A percentile compares a stretch with the other conserved stretches of the same genome.
Evolutionary conservation across 257 asterid species (phyloP).

Genomic region (Lycium barbarum): DNA sequence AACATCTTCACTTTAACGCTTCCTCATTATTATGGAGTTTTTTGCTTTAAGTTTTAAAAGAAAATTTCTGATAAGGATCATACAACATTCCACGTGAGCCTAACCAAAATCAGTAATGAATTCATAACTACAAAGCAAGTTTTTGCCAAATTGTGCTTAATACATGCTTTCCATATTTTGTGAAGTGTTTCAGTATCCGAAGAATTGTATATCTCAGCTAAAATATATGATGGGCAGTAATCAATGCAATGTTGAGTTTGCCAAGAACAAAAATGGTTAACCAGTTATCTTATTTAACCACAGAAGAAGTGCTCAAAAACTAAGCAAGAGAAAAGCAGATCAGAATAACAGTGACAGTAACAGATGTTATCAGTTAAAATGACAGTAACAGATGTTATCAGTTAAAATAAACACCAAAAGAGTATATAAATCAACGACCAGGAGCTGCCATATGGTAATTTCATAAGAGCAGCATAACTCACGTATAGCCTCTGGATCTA

Average conservation of each 20-base stretch:
- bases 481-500: constrained; percentile 70
- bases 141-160: background rate
- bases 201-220: background rate
- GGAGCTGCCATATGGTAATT: background rate
- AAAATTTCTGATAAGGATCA: background rate
- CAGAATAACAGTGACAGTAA: background rate
- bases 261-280: constrained; percentile 7
- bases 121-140: background rate
- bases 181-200: background rate
- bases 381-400: background rate
- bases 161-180: background rate
- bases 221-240: background rate
- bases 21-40: background rate
- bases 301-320: background rate
- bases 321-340: background rate
- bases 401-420: background rate
- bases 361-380: background rate
- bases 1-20: background rate
- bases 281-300: background rate
- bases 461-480: constrained; percentile 39
- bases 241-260: background rate
- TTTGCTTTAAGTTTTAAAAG: background rate
- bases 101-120: background rate
- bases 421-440: background rate
- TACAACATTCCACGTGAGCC: background rate